Base-by-base conservation (phyloP, 805 yeast species). In the Candida broadrunensis region DNA sequence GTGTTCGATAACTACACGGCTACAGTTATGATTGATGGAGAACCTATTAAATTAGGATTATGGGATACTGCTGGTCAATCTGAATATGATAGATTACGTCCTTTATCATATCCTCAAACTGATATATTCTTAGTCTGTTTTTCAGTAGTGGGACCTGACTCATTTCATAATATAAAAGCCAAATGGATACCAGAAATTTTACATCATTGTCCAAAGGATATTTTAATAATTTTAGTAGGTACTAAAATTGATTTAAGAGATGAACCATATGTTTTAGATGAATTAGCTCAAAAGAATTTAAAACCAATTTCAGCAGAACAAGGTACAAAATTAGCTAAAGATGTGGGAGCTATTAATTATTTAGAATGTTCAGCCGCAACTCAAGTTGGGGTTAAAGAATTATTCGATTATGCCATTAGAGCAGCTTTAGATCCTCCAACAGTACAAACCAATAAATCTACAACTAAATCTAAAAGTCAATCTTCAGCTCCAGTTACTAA, bases 41-140 rank as follows among this genome's bases (percentile, higher is more conserved):
- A 83, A 54, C 86, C 88, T 40, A 83, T 85, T 54, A 88, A 87
- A 55, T 72, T 89, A 38, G 95, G 95, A 18, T 73, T 89, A 35
- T 89, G 96, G 96, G 97, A 89, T 76, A 89, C 97, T 13, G 96
- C 97, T 3, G 97, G 97, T 20, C 96, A 89, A 64, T 85, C 86
- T 55, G 96, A 88, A 59, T 88, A 88, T 61, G 96, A 89, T 60
- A 73, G 96, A 45, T 73, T 88, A 54, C 75, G 97, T 63, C 97
- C 97, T 2, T 70, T 89, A 46, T 84, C 93, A 7, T 89, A 89
- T 56, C 96, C 96, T 3, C 96, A 89, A 58, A 88, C 97, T 0
- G 96, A 88, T 53, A 85, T 89, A 26, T 89, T 89, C 56, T 65
- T 89, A 39, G 78, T 87, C 44, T 89, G 97, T 63, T 89, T 88